phyloP scores from a whole-genome alignment of 2,329 filamentous ascomycete genomes.

The Penicillium sp. region DNA sequence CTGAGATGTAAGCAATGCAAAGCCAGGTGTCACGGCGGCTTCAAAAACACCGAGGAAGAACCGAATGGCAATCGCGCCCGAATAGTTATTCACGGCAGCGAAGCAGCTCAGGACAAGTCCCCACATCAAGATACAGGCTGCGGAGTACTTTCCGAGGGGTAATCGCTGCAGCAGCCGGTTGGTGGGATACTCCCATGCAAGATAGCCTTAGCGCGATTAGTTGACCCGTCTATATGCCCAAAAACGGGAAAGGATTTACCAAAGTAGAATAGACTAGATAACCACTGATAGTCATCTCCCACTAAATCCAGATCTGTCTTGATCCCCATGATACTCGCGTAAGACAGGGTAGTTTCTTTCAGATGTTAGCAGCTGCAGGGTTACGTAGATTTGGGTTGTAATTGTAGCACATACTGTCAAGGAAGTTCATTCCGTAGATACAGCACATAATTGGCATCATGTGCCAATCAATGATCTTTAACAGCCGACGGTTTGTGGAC shows the following conservation, averaged over 20 bases:
- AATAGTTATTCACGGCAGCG: slow-evolving; percentile 61
- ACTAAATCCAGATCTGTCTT: slow-evolving; percentile 47
- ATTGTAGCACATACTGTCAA: slow-evolving; percentile 45
- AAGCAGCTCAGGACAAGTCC: slow-evolving; percentile 62
- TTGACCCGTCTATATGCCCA: not conserved
- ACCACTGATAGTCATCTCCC: slow-evolving; percentile 53
- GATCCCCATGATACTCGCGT: slow-evolving; percentile 57
- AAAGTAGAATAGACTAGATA: slow-evolving; percentile 54
- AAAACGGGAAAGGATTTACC: slow-evolving; percentile 25
- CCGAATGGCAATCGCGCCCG: slow-evolving; percentile 63
- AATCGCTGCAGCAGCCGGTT: slow-evolving; percentile 64
- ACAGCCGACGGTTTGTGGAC: slow-evolving; percentile 58
- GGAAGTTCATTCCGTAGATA: slow-evolving; percentile 60
- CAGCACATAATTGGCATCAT: slow-evolving; percentile 61
- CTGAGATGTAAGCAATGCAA: slow-evolving; percentile 64
- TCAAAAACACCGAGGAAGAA: slow-evolving; percentile 71
- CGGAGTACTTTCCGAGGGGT: slow-evolving; percentile 67
- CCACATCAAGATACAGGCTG: slow-evolving; percentile 65
- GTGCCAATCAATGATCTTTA: slow-evolving; percentile 63
- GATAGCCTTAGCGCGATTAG: slow-evolving; percentile 36
- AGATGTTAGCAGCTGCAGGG: not conserved
- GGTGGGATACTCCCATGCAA: slow-evolving; percentile 66
- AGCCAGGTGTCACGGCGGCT: slow-evolving; percentile 67
- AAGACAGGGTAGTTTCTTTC: slow-evolving; percentile 51
- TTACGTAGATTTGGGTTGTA: not conserved